Percentiles rank a stretch among this genome's conserved stretches.
These are phyloP conservation scores for Pseudogymnoascus sp. DNA, from an alignment of 2,329 filamentous ascomycete genomes.

Conservation along the genomic window DNA sequence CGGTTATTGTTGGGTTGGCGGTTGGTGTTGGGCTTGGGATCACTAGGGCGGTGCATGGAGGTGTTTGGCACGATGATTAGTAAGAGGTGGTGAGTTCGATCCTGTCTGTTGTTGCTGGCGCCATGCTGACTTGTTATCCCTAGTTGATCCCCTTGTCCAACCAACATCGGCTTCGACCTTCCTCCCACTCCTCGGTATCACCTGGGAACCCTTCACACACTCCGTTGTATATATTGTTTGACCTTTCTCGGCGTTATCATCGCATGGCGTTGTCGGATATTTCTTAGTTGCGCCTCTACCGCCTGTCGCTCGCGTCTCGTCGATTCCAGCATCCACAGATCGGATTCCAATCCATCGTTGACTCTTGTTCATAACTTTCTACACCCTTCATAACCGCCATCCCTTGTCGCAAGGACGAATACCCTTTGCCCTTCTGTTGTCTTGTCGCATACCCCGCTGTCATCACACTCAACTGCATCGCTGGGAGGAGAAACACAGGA, in stretches of 20 bases:
- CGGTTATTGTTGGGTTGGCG: constrained; percentile 45
- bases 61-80: constrained; percentile 40
- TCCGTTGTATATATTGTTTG: constrained; percentile 3
- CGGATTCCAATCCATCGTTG: background rate
- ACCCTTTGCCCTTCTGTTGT: background rate
- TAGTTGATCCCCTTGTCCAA: background rate
- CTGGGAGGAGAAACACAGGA: background rate
- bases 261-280: background rate
- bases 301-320: background rate
- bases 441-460: background rate
- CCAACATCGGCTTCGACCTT: background rate
- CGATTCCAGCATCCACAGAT: background rate
- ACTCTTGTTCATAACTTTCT: background rate
- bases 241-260: background rate
- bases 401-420: background rate
- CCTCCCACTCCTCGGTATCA: background rate
- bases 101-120: background rate
- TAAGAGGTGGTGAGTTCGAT: background rate
- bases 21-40: constrained; percentile 51
- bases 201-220: background rate
- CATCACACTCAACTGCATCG: background rate
- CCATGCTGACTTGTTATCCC: background rate
- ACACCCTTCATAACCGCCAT: background rate
- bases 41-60: constrained; percentile 52
- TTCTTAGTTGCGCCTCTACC: background rate